phyloP scores from a whole-genome alignment of 176 grass and related monocot species.

The Miscanthus lutarioriparius region DNA sequence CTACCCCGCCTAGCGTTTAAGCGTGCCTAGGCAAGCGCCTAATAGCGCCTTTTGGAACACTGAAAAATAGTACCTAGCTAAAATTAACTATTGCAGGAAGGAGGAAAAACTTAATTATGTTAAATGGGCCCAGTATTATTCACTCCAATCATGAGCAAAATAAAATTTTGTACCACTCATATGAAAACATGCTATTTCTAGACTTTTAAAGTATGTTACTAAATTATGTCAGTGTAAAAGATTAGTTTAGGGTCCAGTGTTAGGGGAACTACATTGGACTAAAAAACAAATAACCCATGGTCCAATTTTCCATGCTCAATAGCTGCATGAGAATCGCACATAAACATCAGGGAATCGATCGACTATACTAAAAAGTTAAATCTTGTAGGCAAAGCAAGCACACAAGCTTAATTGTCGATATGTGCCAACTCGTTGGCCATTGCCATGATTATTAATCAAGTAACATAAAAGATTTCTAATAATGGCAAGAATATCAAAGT shows the following conservation, averaged over 20 bases:
- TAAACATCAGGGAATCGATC: conserved; percentile 1
- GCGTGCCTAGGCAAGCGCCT: too few species aligned
- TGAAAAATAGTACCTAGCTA: background rate
- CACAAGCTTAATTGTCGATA: background rate
- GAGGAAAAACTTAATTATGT: background rate
- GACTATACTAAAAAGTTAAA: background rate
- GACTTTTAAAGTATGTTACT: background rate
- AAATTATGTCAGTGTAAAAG: background rate
- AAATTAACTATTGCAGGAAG: background rate
- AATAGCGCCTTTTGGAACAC: too few species aligned
- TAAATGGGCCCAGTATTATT: background rate
- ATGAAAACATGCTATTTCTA: conserved; percentile 7
- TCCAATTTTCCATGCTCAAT: background rate
- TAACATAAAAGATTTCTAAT: background rate
- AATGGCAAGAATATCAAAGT: background rate
- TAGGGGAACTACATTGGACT: background rate
- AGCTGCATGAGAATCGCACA: background rate
- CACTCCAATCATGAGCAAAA: background rate
- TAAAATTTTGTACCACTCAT: background rate
- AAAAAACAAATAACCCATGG: background rate
- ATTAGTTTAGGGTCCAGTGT: background rate
- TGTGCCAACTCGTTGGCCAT: background rate
- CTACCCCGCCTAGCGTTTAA: too few species aligned
- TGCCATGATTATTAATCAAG: background rate
- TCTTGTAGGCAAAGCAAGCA: background rate